phyloP scores from a whole-genome alignment of 306 rosid genomes.

The Acacia acuminata region DNA sequence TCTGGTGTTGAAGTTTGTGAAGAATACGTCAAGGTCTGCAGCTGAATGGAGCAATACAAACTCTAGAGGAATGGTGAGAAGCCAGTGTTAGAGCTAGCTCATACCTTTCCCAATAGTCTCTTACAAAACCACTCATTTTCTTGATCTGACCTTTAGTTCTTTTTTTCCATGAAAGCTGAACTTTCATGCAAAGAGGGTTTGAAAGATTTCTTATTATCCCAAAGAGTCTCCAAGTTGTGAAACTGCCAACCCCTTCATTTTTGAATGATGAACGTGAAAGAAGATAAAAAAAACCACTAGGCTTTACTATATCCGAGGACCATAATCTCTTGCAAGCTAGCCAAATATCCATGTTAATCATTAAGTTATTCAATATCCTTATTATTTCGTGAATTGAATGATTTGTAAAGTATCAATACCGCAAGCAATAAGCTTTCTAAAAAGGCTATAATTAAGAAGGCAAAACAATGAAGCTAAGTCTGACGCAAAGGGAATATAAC shows the following conservation, averaged over 20 bases:
- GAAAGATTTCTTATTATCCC: not conserved
- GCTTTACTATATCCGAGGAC: conserved; percentile 24
- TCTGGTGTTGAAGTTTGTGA: conserved; percentile 50
- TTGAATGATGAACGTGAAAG: not conserved
- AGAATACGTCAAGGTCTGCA: conserved; percentile 58
- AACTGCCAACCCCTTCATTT: not conserved
- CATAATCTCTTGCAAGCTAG: conserved; percentile 22
- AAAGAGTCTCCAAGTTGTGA: not conserved
- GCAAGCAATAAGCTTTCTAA: conserved; percentile 1
- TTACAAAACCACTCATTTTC: conserved; percentile 5
- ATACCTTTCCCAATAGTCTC: conserved; percentile 3
- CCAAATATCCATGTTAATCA: not conserved
- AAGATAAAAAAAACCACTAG: not conserved
- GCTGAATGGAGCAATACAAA: conserved; percentile 64
- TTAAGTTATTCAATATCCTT: not conserved
- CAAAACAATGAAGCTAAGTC: not conserved
- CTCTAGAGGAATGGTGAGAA: conserved; percentile 73
- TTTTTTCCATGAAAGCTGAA: not conserved
- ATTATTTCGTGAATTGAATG: conserved; percentile 15
- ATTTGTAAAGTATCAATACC: not conserved
- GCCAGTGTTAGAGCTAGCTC: not conserved
- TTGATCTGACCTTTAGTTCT: conserved; percentile 5
- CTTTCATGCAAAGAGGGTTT: conserved; percentile 19
- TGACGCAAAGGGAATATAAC: not conserved
- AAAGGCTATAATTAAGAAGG: not conserved